Evolutionary conservation across 352 stramenopile genomes (phyloP), one percentile per base, ranked within the genome.

Genomic region (Pythium sp.): DNA sequence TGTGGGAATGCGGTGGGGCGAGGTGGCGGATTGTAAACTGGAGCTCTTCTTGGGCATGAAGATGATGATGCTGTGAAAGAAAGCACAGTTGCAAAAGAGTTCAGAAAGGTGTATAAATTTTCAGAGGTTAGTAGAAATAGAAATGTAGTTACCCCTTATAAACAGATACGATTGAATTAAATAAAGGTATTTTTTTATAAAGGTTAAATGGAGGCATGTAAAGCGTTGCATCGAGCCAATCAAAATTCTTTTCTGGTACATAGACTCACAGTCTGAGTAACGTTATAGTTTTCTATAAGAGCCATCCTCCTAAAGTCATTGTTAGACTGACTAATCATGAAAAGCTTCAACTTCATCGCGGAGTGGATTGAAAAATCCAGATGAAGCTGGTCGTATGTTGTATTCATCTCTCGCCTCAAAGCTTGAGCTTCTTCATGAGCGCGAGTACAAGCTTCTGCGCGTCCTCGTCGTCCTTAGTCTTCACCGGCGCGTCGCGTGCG

Each of bases 401-500:
- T 9, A 38, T 38, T 41, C 18, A 9, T 15, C 41, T 20, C 15
- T 43, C 30, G 7, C 30, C 26, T 46, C 61, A 72, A 9, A 72
- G 28, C 61, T 72, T 78, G 54, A 90, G 67, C 65, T 85, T 82
- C 68, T 84, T 84, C 65, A 78, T 73, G 46, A 91, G 69, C 20
- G 57, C 65, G 28, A 71, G 64, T 15, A 87, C 71, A 12, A 87
- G 69, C n/a, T 70, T 62, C 49, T 82, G 70, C 53, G 87, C 78
- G 26, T 85, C 72, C 26, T 81, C 64, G 46, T 92, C 84, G 62
- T 92, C 86, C 32, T 77, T 82, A 20, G 80, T 91, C 53, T 86
- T 89, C 28, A 87, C 58, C 1, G 79, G 75, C n/a, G 91, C 68
- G 0, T 65, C 71, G 2, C 78, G 71, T 6, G 84, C 78, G 54